Percentiles rank a stretch among this genome's conserved stretches.
phyloP scores from a whole-genome alignment of 2,329 filamentous ascomycete genomes.

The Colletotrichum eremochloae region DNA sequence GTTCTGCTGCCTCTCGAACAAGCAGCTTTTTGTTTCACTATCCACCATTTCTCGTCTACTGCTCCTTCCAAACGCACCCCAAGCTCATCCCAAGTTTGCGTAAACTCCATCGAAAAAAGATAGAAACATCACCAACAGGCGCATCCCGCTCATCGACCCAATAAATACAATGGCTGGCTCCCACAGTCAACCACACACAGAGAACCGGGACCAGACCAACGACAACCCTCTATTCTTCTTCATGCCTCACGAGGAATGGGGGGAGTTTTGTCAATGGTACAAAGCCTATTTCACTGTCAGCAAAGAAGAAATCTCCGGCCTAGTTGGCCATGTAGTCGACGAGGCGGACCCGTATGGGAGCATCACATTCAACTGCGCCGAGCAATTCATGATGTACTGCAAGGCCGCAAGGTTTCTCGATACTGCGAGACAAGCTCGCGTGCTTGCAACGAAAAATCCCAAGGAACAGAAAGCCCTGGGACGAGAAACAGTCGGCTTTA shows the following conservation, averaged over 20 bases:
- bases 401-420: slow-evolving; percentile 55
- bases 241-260: slow-evolving; percentile 48
- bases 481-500: slow-evolving; percentile 47
- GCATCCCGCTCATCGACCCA: not conserved
- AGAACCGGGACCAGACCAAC: not conserved
- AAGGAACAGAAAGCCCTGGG: slow-evolving; percentile 50
- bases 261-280: slow-evolving; percentile 55
- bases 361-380: slow-evolving; percentile 53
- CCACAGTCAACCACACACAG: not conserved
- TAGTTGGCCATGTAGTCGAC: slow-evolving; percentile 47
- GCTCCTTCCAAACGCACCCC: too few relatives aligned
- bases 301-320: slow-evolving; percentile 46
- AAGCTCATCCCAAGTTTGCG: too few relatives aligned
- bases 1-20: not conserved
- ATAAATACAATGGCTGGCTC: not conserved
- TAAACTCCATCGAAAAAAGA: not conserved
- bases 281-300: slow-evolving; percentile 47
- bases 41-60: not conserved
- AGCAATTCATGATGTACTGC: slow-evolving; percentile 60
- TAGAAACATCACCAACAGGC: not conserved
- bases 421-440: slow-evolving; percentile 40
- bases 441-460: slow-evolving; percentile 47
- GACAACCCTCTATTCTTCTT: slow-evolving; percentile 48
- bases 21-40: not conserved
- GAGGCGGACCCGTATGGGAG: slow-evolving; percentile 25